phyloP scores from a whole-genome alignment of 2,329 filamentous ascomycete species.

The Dendryphion nanum region DNA sequence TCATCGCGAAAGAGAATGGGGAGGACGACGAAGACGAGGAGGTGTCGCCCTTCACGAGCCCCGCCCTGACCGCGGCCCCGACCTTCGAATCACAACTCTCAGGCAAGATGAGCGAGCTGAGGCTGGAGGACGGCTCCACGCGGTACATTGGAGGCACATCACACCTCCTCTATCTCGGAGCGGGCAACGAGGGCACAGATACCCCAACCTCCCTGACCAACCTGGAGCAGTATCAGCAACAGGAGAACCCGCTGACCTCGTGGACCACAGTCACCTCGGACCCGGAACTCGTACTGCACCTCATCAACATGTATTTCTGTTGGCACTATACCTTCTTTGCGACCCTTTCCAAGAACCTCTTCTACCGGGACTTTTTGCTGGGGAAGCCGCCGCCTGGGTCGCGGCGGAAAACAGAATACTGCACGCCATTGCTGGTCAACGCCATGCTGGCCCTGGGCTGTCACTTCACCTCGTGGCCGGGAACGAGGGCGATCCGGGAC shows the following conservation, averaged over 20 bases:
- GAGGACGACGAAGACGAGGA: constrained; percentile 45
- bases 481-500: constrained; percentile 67
- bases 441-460: constrained; percentile 90
- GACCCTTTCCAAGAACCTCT: constrained; percentile 79
- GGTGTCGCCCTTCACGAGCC: constrained; percentile 25
- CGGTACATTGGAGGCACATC: constrained; percentile 94
- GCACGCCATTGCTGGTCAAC: constrained; percentile 87
- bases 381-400: constrained; percentile 59
- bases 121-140: constrained; percentile 81
- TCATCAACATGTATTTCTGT: constrained; percentile 96
- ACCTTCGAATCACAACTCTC: constrained; percentile 76
- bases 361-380: constrained; percentile 78
- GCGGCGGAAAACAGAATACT: constrained; percentile 66
- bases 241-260: constrained; percentile 71
- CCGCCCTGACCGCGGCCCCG: constrained; percentile 36
- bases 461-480: constrained; percentile 79
- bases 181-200: constrained; percentile 28
- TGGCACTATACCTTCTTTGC: constrained; percentile 99
- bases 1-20: constrained; percentile 54
- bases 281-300: constrained; percentile 73
- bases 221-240: constrained; percentile 48
- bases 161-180: constrained; percentile 75
- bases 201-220: constrained; percentile 38
- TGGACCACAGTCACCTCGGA: constrained; percentile 89
- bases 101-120: constrained; percentile 88